These are phyloP conservation scores for Arthroderma uncinatum DNA, from an alignment of 2,329 filamentous ascomycete genomes.

Conservation along the genomic window DNA sequence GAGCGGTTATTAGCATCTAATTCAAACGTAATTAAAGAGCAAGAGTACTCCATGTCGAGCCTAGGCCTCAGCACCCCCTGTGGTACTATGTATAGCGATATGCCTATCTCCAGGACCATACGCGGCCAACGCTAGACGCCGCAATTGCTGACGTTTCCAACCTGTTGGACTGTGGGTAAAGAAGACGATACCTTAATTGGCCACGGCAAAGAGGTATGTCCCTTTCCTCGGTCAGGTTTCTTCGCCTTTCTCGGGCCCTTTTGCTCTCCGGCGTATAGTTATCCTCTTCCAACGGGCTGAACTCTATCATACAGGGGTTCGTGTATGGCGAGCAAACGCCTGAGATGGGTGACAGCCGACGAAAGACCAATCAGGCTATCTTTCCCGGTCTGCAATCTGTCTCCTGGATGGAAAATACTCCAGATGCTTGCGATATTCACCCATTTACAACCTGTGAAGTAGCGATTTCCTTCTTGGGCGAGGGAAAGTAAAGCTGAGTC, in stretches of 20 bases:
- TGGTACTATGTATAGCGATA: no score
- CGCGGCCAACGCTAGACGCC: neutral
- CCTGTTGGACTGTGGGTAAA: neutral
- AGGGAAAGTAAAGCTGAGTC: neutral
- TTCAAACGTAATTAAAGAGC: neutral
- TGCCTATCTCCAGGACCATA: neutral
- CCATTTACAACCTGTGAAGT: neutral
- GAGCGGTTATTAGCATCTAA: neutral
- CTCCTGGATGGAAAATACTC: neutral
- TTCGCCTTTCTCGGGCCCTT: no score
- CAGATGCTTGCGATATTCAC: neutral
- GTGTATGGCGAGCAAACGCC: neutral
- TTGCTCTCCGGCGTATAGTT: no score
- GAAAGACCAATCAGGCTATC: neutral
- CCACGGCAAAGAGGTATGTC: no score
- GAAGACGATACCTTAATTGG: neutral
- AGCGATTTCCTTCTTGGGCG: neutral
- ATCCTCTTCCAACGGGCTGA: neutral
- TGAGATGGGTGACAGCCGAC: neutral
- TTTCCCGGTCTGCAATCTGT: neutral
- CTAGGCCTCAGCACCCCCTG: neutral
- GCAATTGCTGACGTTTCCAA: neutral
- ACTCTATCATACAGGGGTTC: neutral
- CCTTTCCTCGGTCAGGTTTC: no score
- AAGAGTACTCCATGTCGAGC: neutral